phyloP scores from a whole-genome alignment of 2,329 filamentous ascomycete genomes.

The Neonectria magnoliae region DNA sequence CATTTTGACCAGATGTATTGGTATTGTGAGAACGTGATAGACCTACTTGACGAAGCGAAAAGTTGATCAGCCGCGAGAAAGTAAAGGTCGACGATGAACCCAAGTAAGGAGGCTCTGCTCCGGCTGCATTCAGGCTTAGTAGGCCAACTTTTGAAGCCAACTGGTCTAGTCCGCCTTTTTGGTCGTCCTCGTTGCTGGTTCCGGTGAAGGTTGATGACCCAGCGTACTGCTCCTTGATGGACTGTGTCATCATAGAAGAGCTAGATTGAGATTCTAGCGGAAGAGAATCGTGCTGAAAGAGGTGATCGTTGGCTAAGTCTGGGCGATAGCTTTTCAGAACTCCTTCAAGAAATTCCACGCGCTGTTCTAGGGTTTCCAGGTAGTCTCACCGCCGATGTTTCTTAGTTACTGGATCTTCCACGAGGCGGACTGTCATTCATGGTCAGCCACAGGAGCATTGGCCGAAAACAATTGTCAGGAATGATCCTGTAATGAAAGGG shows the following conservation, averaged over 20 bases:
- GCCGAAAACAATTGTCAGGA: neutral
- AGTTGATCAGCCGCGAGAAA: slow-evolving; percentile 40
- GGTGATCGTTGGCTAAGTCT: slow-evolving; percentile 7
- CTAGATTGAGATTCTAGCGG: neutral
- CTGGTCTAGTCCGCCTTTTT: slow-evolving; percentile 15
- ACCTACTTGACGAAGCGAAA: slow-evolving; percentile 17
- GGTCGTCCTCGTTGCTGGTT: neutral
- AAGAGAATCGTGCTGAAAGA: neutral
- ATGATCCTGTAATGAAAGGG: neutral
- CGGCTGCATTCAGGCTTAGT: slow-evolving; percentile 27
- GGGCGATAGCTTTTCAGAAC: slow-evolving; percentile 1
- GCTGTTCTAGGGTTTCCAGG: slow-evolving; percentile 41
- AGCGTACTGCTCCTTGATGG: neutral
- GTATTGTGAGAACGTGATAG: neutral
- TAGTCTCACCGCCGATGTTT: slow-evolving; percentile 44
- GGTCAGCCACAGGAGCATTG: neutral
- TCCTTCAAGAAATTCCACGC: slow-evolving; percentile 39
- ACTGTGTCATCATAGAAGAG: neutral
- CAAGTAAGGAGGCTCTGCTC: slow-evolving; percentile 42
- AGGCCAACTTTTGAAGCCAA: slow-evolving; percentile 32
- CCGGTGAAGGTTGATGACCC: neutral
- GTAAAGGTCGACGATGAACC: slow-evolving; percentile 44
- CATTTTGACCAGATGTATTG: neutral
- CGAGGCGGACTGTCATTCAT: slow-evolving; percentile 26
- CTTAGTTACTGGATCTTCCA: slow-evolving; percentile 43